phyloP scores from a whole-genome alignment of 768 basidiomycete species.

The Hebeloma cylindrosporum region DNA sequence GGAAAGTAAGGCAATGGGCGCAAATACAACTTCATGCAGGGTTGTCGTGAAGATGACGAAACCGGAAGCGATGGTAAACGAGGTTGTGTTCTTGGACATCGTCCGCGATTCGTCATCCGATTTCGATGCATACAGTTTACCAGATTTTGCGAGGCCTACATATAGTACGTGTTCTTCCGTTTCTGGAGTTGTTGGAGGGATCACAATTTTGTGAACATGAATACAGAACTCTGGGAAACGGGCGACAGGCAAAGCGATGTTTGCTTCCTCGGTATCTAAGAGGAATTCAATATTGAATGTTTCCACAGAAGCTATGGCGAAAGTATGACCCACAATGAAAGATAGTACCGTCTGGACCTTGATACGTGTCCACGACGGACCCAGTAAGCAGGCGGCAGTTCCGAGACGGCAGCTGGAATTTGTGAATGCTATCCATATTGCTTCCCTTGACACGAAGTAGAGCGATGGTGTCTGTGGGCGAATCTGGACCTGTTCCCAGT shows the following conservation, averaged over 20 bases:
- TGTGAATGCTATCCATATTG: constrained; percentile 5
- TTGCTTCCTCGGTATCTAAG: constrained; percentile 20
- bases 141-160: constrained; percentile 63
- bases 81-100: constrained; percentile 60
- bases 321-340: constrained; percentile 38
- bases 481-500: constrained; percentile 37
- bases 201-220: constrained; percentile 34
- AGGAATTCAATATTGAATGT: not conserved
- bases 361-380: constrained; percentile 32
- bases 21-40: constrained; percentile 78
- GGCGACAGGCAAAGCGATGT: constrained; percentile 24
- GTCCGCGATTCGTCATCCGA: constrained; percentile 27
- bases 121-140: constrained; percentile 59
- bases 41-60: constrained; percentile 86
- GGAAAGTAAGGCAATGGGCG: constrained; percentile 45
- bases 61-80: constrained; percentile 69
- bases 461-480: constrained; percentile 33
- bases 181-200: constrained; percentile 17
- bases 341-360: constrained; percentile 49
- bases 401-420: constrained; percentile 30
- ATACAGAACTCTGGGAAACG: constrained; percentile 64
- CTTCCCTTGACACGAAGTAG: constrained; percentile 27
- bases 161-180: constrained; percentile 33
- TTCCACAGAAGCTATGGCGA: not conserved
- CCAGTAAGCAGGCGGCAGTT: constrained; percentile 51